These are phyloP conservation scores for Aspergillus fijiensis DNA, from an alignment of 2,329 filamentous ascomycete species.

Conservation along the genomic window DNA sequence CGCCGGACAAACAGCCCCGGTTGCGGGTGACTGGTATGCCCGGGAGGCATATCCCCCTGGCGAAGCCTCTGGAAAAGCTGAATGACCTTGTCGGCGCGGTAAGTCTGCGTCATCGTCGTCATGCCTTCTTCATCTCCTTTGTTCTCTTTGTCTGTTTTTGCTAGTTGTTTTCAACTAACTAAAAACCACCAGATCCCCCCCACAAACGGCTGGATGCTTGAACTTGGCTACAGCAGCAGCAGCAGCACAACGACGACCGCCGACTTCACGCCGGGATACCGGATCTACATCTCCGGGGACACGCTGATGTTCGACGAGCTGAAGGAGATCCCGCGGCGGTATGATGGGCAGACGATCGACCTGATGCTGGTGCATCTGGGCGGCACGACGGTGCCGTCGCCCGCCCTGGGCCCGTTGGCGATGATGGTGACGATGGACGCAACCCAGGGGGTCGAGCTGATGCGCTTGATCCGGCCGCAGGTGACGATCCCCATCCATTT, in stretches of 20 bases:
- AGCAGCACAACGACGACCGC: neutral
- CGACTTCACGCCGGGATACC: slow-evolving; percentile 51
- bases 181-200: slow-evolving; percentile 52
- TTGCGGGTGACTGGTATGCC: slow-evolving; percentile 64
- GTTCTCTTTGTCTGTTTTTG: neutral
- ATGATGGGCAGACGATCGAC: slow-evolving; percentile 57
- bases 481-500: slow-evolving; percentile 65
- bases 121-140: neutral
- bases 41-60: slow-evolving; percentile 60
- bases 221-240: slow-evolving; percentile 53
- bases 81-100: slow-evolving; percentile 52
- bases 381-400: slow-evolving; percentile 64
- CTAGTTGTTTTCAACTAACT: neutral
- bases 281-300: slow-evolving; percentile 67
- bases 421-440: slow-evolving; percentile 72
- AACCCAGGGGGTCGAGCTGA: slow-evolving; percentile 60
- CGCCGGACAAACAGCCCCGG: slow-evolving; percentile 34
- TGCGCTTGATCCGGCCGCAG: slow-evolving; percentile 60
- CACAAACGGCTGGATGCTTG: slow-evolving; percentile 66
- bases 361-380: slow-evolving; percentile 67
- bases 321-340: slow-evolving; percentile 58
- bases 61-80: slow-evolving; percentile 38
- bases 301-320: slow-evolving; percentile 64
- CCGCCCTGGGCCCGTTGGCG: slow-evolving; percentile 60
- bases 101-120: slow-evolving; percentile 16